Conservation (phyloP, 148 eudicot genomes). For the Rhododendron griersonianum region DNA sequence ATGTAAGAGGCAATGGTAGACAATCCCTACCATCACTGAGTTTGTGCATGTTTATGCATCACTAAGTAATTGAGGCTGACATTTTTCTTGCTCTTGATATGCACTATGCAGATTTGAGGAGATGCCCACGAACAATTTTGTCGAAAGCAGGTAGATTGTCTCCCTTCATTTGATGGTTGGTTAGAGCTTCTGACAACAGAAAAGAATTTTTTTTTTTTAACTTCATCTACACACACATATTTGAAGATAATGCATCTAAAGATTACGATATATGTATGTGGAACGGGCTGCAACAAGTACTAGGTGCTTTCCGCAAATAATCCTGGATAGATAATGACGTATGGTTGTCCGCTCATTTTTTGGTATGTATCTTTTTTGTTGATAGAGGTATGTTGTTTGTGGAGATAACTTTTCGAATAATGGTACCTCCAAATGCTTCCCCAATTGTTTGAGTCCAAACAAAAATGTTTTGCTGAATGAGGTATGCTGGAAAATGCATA, state of each 20-base stretch:
- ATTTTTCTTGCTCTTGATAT: background rate
- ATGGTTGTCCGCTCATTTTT: background rate
- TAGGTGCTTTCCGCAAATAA: background rate
- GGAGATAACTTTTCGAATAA: background rate
- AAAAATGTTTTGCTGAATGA: background rate
- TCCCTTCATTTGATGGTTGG: background rate
- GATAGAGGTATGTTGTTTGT: background rate
- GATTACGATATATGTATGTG: background rate
- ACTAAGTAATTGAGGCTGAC: background rate
- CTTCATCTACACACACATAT: background rate
- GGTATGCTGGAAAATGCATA: background rate
- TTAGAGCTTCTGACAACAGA: background rate
- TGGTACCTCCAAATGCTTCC: background rate
- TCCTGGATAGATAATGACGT: background rate
- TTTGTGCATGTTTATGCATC: background rate
- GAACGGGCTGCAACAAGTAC: background rate
- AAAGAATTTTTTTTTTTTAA: background rate
- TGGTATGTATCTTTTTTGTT: background rate
- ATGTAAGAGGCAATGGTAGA: background rate
- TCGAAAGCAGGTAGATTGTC: conserved; percentile 78
- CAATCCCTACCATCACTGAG: background rate
- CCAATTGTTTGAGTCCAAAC: background rate
- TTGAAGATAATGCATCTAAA: background rate
- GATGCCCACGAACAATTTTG: conserved; percentile 90
- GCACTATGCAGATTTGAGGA: conserved; percentile 74